Evolutionary conservation across 768 basidiomycete species (phyloP), one percentile per base, ranked within the genome.

Genomic region (Neoboletus magnificus): DNA sequence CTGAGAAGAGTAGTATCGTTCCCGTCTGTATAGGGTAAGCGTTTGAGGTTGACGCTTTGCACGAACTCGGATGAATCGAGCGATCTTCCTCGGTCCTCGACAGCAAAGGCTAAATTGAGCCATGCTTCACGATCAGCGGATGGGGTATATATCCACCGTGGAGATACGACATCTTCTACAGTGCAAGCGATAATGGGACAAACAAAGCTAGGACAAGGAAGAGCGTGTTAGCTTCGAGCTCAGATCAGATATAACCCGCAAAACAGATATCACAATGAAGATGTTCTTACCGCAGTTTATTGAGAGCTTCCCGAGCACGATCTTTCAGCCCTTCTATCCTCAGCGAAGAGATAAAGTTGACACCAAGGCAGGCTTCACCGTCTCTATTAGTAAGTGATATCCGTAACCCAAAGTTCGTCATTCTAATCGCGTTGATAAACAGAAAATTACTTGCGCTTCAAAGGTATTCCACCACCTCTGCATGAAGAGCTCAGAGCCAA

Each of bases 141-240:
- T 16, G 68, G 63, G 22, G 49, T 56, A 32, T 70, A 68, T 16
- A 66, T 41, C 59, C 56, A 65, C 47, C 47, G 54, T 18, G 63
- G 63, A 25, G 63, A 58, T 12, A 11, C 27, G 27, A 33, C 8
- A 11, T 54, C 54, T 27, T 65, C 60, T 37, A 50, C 29, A 3
- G 55, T 56, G 41, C 60, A 62, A 0, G 63, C 60, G 27, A 65
- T 54, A 41, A 62, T 50, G 7, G 63, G 63, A 48, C 55, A 64
- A 15, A 64, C 55, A 40, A 62, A 64, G 25, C 60, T 64, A 27
- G 5, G 22, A 25, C 2, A 30, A 1, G 18, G 1, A 20, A 12
- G 12, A 13, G 4, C 12, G 11, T 5, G 4, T 25, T 29, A 22
- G 25, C 25, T 32, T 32, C 11, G 30, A 32, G 12, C 30, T 32